Evolutionary conservation across 345 rosid species (phyloP).

Genomic region (Salix viminalis): DNA sequence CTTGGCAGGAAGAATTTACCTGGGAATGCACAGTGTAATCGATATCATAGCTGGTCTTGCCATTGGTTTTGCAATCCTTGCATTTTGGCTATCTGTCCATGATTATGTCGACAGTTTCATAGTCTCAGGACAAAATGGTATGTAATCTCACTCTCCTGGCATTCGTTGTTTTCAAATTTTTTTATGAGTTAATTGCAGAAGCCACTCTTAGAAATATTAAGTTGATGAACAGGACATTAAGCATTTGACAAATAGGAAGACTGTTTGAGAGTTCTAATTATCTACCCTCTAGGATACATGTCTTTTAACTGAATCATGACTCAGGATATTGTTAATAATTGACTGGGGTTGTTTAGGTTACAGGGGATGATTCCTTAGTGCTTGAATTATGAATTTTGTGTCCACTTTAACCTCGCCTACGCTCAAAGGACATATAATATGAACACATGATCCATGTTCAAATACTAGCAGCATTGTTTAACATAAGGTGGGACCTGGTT

Average conservation of each 20-base stretch:
- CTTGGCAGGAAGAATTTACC: constrained; percentile 89
- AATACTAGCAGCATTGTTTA: not conserved
- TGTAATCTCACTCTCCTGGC: constrained; percentile 3
- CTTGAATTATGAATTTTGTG: not conserved
- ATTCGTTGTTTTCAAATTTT: not conserved
- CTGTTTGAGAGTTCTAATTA: not conserved
- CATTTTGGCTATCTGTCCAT: constrained; percentile 61
- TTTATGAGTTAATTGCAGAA: not conserved
- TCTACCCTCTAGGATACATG: not conserved
- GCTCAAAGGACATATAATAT: not conserved
- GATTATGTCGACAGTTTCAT: constrained; percentile 61
- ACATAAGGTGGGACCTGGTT: constrained; percentile 3
- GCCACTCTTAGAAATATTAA: constrained; percentile 11
- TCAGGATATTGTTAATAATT: not conserved
- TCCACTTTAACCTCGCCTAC: not conserved
- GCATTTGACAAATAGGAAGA: not conserved
- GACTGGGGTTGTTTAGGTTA: not conserved
- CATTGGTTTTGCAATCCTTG: constrained; percentile 63
- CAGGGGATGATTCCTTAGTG: not conserved
- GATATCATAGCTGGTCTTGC: constrained; percentile 75
- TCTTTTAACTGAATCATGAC: not conserved
- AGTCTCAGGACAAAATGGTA: constrained; percentile 80
- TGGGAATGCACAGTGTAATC: constrained; percentile 93
- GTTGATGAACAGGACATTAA: constrained; percentile 5
- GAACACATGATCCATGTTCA: not conserved